These are phyloP conservation scores for Zea luxurians DNA, from an alignment of 176 grass and related monocot species.

Conservation along the genomic window DNA sequence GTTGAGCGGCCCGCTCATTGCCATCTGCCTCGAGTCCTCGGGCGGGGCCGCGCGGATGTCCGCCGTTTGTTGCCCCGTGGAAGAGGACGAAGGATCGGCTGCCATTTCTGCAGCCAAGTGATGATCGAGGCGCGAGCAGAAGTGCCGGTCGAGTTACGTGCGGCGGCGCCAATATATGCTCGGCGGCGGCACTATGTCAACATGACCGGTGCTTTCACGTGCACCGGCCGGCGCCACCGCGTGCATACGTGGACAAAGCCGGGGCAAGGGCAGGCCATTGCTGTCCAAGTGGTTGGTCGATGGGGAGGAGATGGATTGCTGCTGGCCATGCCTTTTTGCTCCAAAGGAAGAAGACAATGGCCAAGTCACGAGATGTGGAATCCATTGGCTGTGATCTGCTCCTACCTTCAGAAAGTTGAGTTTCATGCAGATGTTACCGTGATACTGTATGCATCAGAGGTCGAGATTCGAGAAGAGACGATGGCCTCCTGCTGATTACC, in stretches of 20 bases:
- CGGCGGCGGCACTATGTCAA: background rate
- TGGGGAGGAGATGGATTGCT: constrained; percentile 43
- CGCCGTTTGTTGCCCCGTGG: constrained; percentile 32
- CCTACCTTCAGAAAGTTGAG: constrained; percentile 12
- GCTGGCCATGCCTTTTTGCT: constrained; percentile 48
- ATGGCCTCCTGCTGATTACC: background rate
- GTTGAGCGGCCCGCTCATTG: constrained; percentile 54
- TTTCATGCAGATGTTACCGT: background rate
- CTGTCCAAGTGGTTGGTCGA: constrained; percentile 53
- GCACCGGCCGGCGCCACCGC: constrained; percentile 9
- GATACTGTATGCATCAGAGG: constrained; percentile 19
- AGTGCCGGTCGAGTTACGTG: constrained; percentile 15
- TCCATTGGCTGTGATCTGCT: constrained; percentile 21
- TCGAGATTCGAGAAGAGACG: constrained; percentile 18
- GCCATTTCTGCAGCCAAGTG: constrained; percentile 40
- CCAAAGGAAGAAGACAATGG: constrained; percentile 36
- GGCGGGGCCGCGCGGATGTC: constrained; percentile 43
- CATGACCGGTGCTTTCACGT: constrained; percentile 47
- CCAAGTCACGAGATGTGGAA: constrained; percentile 52
- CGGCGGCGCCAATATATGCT: constrained; percentile 28
- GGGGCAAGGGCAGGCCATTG: constrained; percentile 30
- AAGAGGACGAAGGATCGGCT: constrained; percentile 34
- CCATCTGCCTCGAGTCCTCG: constrained; percentile 44
- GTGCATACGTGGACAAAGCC: constrained; percentile 7
- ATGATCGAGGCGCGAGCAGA: background rate